Evolutionary conservation across 306 rosid genomes (phyloP).

Genomic region (Ormosia emarginata): DNA sequence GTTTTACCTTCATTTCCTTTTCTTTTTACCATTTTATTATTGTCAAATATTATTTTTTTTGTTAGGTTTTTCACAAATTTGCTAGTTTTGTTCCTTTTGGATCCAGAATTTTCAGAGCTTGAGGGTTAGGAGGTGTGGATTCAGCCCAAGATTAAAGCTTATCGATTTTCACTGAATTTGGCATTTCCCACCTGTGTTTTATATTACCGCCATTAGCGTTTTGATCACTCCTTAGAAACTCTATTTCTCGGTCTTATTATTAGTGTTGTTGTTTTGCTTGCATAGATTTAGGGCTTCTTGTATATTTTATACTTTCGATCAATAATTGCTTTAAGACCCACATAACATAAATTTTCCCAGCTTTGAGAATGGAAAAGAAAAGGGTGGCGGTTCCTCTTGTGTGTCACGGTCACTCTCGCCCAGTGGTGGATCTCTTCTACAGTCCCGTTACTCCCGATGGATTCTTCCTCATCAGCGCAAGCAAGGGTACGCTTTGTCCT

Average conservation of each 20-base stretch:
- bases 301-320: not conserved
- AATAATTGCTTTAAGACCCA: not conserved
- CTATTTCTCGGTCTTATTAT: not conserved
- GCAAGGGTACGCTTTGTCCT: constrained; percentile 62
- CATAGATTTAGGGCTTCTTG: constrained; percentile 36
- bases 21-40: not conserved
- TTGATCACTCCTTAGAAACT: not conserved
- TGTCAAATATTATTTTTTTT: not conserved
- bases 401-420: constrained; percentile 94
- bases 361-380: constrained; percentile 71
- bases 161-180: not conserved
- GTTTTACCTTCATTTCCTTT: not conserved
- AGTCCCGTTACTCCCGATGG: constrained; percentile 94
- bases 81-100: not conserved
- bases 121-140: constrained; percentile 82
- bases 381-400: constrained; percentile 73
- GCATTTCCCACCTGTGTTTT: constrained; percentile 48
- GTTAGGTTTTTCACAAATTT: not conserved
- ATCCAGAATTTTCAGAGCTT: constrained; percentile 46
- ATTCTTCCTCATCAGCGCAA: constrained; percentile 92
- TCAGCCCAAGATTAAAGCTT: not conserved
- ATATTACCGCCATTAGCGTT: constrained; percentile 46
- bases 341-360: not conserved
- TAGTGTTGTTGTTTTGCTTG: not conserved
- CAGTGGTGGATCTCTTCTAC: constrained; percentile 90